Base-by-base conservation (phyloP, 2,329 filamentous ascomycete genomes). In the Aureobasidium leucospermi region DNA sequence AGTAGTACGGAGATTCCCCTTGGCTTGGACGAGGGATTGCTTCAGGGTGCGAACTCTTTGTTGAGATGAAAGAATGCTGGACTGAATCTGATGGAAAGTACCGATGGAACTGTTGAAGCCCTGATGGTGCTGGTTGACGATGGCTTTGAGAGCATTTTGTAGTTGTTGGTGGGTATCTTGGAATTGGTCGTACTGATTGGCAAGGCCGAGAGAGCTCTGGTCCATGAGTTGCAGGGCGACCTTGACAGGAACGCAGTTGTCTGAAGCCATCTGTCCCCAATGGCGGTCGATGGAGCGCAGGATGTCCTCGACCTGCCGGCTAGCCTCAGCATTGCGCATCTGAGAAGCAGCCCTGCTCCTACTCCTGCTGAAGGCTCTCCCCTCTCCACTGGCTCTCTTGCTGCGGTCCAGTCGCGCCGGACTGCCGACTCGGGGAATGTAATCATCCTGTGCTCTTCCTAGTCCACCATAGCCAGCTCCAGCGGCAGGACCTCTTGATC, bases 101-200 rank as follows among this genome's bases (percentile, higher is more conserved):
- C 93, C 94, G 64, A 99, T 97, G 53, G 93, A 96, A 73, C 90
- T 96, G 76, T 97, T 99, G 81, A 99, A 99, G 48, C 94, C 95
- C 73, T 99, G 94, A 70, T 99, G 93, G 70, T 99, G 93, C 76
- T 99, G 93, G 73, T 99, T 96, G 29, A 99, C 94, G 67, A 99
- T 96, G 36, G 86, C 85, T 74, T 96, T 96, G 60, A 99, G 80
- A 9, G 93, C 92, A 67, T 88, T 87, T 71, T 99, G 92, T n/a
- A 99, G 83, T 70, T 94, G 90, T 64, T 85, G 80, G 72, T 96
- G 90, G 48, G 90, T 91, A 65, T 87, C 80, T 69, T 89, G 82
- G 71, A 99, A 99, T 65, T 90, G 86, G 63, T 81, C 82, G 72
- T 96, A 93, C 67, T 95, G 90, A 71, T 91, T 87, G 48, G 93